Percentiles rank a stretch among this genome's conserved stretches.
These are phyloP conservation scores for Blastocystis sp. DNA, from an alignment of 352 stramenopile species.

Conservation along the genomic window DNA sequence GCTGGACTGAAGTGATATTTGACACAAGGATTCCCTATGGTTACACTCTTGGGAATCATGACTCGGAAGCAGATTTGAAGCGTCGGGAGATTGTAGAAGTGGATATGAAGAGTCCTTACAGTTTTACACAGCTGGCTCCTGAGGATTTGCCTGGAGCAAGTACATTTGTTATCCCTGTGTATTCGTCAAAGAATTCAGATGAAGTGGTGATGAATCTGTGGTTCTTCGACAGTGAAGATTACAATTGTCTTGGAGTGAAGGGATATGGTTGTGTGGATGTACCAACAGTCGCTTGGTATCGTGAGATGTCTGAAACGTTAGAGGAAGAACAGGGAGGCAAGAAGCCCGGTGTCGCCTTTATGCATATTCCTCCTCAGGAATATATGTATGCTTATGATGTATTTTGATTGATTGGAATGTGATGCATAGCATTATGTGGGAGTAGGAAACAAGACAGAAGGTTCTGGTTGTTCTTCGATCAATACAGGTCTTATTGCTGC, in stretches of 20 bases:
- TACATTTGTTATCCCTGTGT: slow-evolving; percentile 54
- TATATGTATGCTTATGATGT: slow-evolving; percentile 60
- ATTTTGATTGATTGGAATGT: neutral
- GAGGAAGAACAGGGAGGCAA: slow-evolving; percentile 38
- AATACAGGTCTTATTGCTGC: slow-evolving; percentile 32
- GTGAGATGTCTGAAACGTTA: slow-evolving; percentile 20
- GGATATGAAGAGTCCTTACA: slow-evolving; percentile 51
- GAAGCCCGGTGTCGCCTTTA: slow-evolving; percentile 44
- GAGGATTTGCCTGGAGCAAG: neutral
- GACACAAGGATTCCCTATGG: slow-evolving; percentile 38
- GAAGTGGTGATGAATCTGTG: slow-evolving; percentile 61
- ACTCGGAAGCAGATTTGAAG: slow-evolving; percentile 55
- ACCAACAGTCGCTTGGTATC: slow-evolving; percentile 29
- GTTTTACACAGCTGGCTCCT: neutral
- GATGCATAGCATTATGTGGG: slow-evolving; percentile 32
- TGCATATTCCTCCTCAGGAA: slow-evolving; percentile 51
- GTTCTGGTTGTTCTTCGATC: slow-evolving; percentile 50
- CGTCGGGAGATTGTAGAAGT: slow-evolving; percentile 39
- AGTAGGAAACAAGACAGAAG: slow-evolving; percentile 37
- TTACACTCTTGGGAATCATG: slow-evolving; percentile 62
- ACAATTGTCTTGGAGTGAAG: slow-evolving; percentile 54
- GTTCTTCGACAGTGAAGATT: slow-evolving; percentile 61
- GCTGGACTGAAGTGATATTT: slow-evolving; percentile 26
- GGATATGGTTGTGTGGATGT: slow-evolving; percentile 57
- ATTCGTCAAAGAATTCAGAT: slow-evolving; percentile 32